phyloP scores from a whole-genome alignment of 352 stramenopile genomes.

The Sclerospora graminicola region DNA sequence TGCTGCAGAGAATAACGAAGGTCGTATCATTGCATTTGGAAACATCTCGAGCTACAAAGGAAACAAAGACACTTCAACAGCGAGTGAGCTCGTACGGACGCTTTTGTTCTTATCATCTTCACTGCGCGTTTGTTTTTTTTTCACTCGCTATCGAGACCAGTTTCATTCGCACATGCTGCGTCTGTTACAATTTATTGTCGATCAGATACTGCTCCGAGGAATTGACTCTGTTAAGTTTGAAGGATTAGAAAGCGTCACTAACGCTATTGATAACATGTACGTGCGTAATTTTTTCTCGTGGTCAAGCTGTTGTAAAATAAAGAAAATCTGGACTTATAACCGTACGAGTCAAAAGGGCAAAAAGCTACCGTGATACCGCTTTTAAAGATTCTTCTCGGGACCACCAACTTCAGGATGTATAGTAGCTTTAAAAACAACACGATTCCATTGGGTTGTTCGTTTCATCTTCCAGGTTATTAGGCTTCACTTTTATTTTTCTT shows the following conservation, averaged over 20 bases:
- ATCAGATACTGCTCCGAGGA: constrained; percentile 11
- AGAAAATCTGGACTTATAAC: too few relatives aligned
- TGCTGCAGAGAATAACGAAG: constrained; percentile 11
- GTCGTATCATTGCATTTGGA: constrained; percentile 18
- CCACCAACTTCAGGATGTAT: too few relatives aligned
- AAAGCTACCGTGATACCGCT: too few relatives aligned
- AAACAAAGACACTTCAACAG: constrained; percentile 15
- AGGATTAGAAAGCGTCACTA: constrained; percentile 13
- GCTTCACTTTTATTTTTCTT: too few relatives aligned
- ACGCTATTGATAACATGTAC: constrained; percentile 22
- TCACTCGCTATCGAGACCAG: constrained; percentile 7
- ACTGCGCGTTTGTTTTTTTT: constrained; percentile 15
- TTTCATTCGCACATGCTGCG: constrained; percentile 15
- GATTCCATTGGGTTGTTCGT: too few relatives aligned
- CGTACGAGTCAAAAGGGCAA: too few relatives aligned
- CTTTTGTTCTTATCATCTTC: constrained; percentile 14
- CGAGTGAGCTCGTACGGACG: constrained; percentile 13
- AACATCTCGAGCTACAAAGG: constrained; percentile 18
- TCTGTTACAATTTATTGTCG: constrained; percentile 8
- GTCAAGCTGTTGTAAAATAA: constrained; percentile 7
- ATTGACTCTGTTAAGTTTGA: constrained; percentile 14
- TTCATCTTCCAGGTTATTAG: too few relatives aligned
- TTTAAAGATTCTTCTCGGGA: too few relatives aligned
- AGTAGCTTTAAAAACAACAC: too few relatives aligned
- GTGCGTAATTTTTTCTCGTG: constrained; percentile 17